Conservation (phyloP, 2,329 filamentous ascomycete genomes). For the Cladophialophora psammophila region DNA sequence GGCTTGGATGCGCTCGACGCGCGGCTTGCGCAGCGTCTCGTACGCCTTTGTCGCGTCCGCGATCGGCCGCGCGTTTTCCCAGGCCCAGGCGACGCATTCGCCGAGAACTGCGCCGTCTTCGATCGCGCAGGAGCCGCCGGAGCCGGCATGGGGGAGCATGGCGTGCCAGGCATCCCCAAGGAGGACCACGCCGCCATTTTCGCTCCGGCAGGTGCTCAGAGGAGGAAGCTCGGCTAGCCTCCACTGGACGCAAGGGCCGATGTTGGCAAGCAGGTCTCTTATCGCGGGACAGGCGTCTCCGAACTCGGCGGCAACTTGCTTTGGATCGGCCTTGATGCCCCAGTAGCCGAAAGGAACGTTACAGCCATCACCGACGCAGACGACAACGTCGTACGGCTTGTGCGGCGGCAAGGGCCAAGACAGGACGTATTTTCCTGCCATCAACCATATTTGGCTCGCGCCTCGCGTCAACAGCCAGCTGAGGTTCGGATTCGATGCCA, state of each 20-base stretch:
- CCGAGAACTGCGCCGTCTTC: constrained; percentile 20
- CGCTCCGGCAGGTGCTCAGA: constrained; percentile 18
- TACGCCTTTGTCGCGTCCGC: constrained; percentile 19
- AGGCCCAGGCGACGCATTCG: constrained; percentile 18
- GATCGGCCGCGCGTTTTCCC: constrained; percentile 11
- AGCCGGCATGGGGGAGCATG: constrained; percentile 20
- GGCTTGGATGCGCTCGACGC: constrained; percentile 20
- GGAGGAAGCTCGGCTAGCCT: constrained; percentile 19
- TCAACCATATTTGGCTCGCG: constrained; percentile 11
- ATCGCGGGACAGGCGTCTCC: constrained; percentile 13
- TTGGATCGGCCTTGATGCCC: constrained; percentile 19
- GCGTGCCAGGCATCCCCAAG: constrained; percentile 20
- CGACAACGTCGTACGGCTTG: constrained; percentile 16
- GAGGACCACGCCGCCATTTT: constrained; percentile 12
- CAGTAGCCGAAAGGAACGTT: constrained; percentile 16
- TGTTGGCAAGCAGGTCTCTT: constrained; percentile 15
- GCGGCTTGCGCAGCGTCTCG: constrained; percentile 16
- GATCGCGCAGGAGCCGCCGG: constrained; percentile 16
- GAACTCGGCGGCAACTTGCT: constrained; percentile 13
- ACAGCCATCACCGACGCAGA: constrained; percentile 16
- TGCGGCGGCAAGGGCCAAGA: constrained; percentile 16
- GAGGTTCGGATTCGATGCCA: constrained; percentile 13
- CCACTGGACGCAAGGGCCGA: constrained; percentile 15
- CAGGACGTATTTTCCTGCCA: constrained; percentile 14
- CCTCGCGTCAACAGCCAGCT: constrained; percentile 13